phyloP scores from a whole-genome alignment of 495 filamentous ascomycete species.

The Xylaria longipes region DNA sequence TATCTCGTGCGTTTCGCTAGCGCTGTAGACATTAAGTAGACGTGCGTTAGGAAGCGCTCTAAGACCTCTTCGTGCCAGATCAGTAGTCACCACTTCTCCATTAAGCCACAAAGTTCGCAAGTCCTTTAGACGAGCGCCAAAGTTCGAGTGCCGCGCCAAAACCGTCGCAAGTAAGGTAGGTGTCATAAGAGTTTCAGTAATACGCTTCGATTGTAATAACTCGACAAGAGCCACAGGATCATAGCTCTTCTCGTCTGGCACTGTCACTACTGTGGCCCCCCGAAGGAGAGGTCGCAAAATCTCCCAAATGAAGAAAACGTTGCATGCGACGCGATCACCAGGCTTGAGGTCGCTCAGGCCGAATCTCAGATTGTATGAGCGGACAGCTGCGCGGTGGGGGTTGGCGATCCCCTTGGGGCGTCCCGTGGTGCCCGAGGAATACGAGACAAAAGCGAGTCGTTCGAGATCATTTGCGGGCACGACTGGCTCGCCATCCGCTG shows the following conservation, averaged over 20 bases:
- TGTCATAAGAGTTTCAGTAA: conserved; percentile 78
- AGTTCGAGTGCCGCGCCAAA: conserved; percentile 63
- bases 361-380: conserved; percentile 70
- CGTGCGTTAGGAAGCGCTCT: conserved; percentile 67
- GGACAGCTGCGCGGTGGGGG: conserved; percentile 68
- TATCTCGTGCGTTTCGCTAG: conserved; percentile 76
- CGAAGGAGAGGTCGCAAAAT: conserved; percentile 72
- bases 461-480: conserved; percentile 66
- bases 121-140: conserved; percentile 61
- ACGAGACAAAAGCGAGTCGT: conserved; percentile 69
- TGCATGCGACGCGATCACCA: conserved; percentile 72
- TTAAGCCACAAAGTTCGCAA: conserved; percentile 71
- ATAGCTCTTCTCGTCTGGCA: conserved; percentile 72
- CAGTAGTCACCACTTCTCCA: conserved; percentile 73
- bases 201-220: conserved; percentile 58
- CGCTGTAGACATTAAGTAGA: conserved; percentile 73
- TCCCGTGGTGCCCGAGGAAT: conserved; percentile 71
- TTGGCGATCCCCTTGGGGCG: conserved; percentile 75
- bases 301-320: conserved; percentile 79
- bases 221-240: conserved; percentile 72
- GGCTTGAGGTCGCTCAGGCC: conserved; percentile 64
- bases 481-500: conserved; percentile 46
- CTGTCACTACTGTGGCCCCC: conserved; percentile 69
- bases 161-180: conserved; percentile 71
- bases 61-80: conserved; percentile 65